Conservation (phyloP, 2,329 filamentous ascomycete species). For the Beauveria pseudobassiana region DNA sequence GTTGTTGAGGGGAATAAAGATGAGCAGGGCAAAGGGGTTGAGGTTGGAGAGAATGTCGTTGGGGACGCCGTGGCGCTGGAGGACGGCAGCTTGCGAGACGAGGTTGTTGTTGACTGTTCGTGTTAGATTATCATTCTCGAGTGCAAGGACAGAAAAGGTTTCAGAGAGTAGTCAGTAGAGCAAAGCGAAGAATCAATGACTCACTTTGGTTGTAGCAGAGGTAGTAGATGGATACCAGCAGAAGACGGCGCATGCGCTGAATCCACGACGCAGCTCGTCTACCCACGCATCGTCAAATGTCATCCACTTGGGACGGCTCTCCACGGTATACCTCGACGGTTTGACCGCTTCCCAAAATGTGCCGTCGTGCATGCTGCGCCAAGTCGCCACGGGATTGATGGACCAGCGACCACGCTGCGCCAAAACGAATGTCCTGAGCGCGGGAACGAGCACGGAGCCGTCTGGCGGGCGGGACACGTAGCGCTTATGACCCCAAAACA, state of each 20-base stretch:
- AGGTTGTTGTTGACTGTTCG: constrained; percentile 47
- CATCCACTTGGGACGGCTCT: constrained; percentile 59
- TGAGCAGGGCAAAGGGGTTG: constrained; percentile 65
- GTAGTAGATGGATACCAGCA: constrained; percentile 57
- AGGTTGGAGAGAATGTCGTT: constrained; percentile 72
- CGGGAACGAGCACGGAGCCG: constrained; percentile 62
- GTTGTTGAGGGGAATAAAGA: constrained; percentile 67
- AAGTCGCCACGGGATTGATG: constrained; percentile 54
- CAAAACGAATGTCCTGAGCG: constrained; percentile 51
- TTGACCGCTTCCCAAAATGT: constrained; percentile 63
- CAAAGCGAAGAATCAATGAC: constrained; percentile 14
- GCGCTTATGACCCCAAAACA: constrained; percentile 48
- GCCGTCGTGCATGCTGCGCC: constrained; percentile 47
- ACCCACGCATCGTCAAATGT: constrained; percentile 75
- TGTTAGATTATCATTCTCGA: constrained; percentile 9
- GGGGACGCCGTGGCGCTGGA: constrained; percentile 62
- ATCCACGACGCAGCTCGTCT: constrained; percentile 62
- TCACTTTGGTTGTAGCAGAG: constrained; percentile 39
- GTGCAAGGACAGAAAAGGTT: neutral
- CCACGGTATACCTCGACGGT: constrained; percentile 52
- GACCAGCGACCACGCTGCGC: constrained; percentile 65
- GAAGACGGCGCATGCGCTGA: constrained; percentile 62
- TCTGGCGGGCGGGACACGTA: constrained; percentile 54
- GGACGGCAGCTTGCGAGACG: constrained; percentile 55
- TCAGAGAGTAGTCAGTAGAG: neutral